These are phyloP conservation scores for Sporothrix brunneoviolacea DNA, from an alignment of 2,329 filamentous ascomycete species.

Conservation along the genomic window DNA sequence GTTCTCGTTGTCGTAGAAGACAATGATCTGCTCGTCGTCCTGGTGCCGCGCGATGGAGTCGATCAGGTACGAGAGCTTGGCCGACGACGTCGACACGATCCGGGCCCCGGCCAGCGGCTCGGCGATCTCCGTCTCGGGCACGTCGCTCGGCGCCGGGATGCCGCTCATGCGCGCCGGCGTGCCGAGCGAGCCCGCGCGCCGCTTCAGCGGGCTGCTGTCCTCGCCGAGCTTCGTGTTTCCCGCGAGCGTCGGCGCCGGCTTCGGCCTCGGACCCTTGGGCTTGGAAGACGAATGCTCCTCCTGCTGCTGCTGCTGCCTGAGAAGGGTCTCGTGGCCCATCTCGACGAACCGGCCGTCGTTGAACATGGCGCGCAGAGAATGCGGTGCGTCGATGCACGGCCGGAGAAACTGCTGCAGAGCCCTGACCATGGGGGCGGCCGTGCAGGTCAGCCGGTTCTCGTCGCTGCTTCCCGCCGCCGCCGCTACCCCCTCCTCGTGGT, in stretches of 20 bases:
- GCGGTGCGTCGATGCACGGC: constrained; percentile 36
- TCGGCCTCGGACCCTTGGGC: background rate
- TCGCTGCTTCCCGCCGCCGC: background rate
- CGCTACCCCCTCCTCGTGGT: constrained; percentile 34
- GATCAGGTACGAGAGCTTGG: constrained; percentile 81
- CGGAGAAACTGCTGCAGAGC: constrained; percentile 47
- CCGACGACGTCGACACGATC: constrained; percentile 73
- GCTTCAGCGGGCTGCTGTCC: constrained; percentile 27
- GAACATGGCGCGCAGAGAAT: constrained; percentile 41
- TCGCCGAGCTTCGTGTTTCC: constrained; percentile 39
- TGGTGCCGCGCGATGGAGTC: constrained; percentile 65
- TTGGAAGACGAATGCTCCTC: background rate
- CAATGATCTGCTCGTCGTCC: constrained; percentile 71
- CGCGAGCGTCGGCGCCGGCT: constrained; percentile 23
- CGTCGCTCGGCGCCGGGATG: too few relatives aligned
- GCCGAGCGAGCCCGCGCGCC: too few relatives aligned
- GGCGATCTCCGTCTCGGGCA: too few relatives aligned
- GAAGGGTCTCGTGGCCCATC: constrained; percentile 24
- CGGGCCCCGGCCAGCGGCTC: constrained; percentile 51
- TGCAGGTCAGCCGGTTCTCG: constrained; percentile 32
- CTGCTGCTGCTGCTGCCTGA: background rate
- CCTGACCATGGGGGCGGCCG: constrained; percentile 43
- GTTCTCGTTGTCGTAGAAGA: constrained; percentile 89
- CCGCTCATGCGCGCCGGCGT: too few relatives aligned
- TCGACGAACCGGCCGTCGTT: constrained; percentile 38